Evolutionary conservation across 2,329 filamentous ascomycete genomes (phyloP), one percentile per base, ranked within the genome.

Genomic region (Hymenoscyphus fructigenus): DNA sequence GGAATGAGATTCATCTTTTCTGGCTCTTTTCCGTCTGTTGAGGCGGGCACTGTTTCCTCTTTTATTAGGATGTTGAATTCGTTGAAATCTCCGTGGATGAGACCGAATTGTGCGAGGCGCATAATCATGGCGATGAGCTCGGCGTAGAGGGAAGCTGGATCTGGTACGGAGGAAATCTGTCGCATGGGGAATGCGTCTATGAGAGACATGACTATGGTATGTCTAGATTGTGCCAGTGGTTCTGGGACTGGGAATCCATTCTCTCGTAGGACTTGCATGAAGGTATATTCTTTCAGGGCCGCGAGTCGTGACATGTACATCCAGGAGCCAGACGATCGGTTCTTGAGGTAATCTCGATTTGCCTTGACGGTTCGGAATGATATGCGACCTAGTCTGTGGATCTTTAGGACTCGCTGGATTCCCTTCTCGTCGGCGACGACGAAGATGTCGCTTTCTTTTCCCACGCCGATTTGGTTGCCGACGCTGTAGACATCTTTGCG

Each of bases 41-140:
- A 64, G 10, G 72, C 68, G 23, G 76, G 72, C 38, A 75, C 69
- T 38, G 75, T 75, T 58, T 82, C 86, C 76, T 98, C 94, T 75
- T 95, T 92, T 76, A 99, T 88, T 38, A 99, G 82, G 69, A 99
- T 94, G 77, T 99, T 99, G 84, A 99, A 99, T 78, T 99, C 96
- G 81, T 99, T 99, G 81, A 96, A 99, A 76, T 99, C 95, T 67
- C 95, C 95, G 76, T 99, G 95, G 67, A 99, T 99, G 58, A 99
- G 81, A 6, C 95, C 95, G 71, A 93, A 88, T 67, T 87, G 87
- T 5, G 95, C 94, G 50, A 99, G 83, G 32, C 88, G 86, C 55
- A 99, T 81, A 63, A 99, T 92, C 71, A 97, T 85, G 53, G 87
- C 84, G 74, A 99, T 96, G 38, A 99, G 82, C 66, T 98, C 92